These are phyloP conservation scores for Trametes polyzona DNA, from an alignment of 1,284 basidiomycete species.

Conservation along the genomic window DNA sequence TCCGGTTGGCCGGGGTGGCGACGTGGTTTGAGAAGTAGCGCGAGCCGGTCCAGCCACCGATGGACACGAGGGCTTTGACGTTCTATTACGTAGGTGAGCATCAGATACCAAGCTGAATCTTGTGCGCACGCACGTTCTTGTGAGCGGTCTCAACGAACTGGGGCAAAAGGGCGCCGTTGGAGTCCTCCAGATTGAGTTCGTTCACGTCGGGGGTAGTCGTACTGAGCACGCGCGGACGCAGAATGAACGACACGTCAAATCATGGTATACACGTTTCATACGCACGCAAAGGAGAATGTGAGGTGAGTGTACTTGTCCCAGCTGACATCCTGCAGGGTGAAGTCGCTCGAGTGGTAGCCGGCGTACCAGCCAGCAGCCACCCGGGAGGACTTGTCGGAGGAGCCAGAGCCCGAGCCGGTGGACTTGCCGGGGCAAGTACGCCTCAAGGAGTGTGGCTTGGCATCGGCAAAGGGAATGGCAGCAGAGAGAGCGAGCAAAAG, in stretches of 20 bases:
- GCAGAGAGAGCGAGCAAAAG: slow-evolving; percentile 9
- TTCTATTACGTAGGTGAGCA: slow-evolving; percentile 36
- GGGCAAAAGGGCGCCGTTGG: slow-evolving; percentile 30
- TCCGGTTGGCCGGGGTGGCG: slow-evolving; percentile 57
- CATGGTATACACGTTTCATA: slow-evolving; percentile 9
- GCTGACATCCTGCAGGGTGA: slow-evolving; percentile 52
- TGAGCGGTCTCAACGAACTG: slow-evolving; percentile 36
- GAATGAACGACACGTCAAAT: background rate
- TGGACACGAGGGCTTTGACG: slow-evolving; percentile 71
- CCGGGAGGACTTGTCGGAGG: slow-evolving; percentile 3
- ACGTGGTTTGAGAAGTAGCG: slow-evolving; percentile 73
- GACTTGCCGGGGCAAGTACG: slow-evolving; percentile 3
- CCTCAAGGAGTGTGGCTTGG: slow-evolving; percentile 4
- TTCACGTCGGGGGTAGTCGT: slow-evolving; percentile 29
- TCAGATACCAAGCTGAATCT: background rate
- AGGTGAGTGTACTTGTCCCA: slow-evolving; percentile 69
- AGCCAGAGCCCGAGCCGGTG: background rate
- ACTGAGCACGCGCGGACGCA: too few species aligned
- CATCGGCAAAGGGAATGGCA: slow-evolving; percentile 9
- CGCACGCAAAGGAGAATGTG: slow-evolving; percentile 68
- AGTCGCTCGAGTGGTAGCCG: slow-evolving; percentile 57
- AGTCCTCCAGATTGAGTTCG: slow-evolving; percentile 28
- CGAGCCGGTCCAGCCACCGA: slow-evolving; percentile 87
- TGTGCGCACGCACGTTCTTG: slow-evolving; percentile 29
- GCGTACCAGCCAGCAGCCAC: slow-evolving; percentile 66